Conservation (phyloP, 768 basidiomycete species). For the Auricularia auricula-judae region DNA sequence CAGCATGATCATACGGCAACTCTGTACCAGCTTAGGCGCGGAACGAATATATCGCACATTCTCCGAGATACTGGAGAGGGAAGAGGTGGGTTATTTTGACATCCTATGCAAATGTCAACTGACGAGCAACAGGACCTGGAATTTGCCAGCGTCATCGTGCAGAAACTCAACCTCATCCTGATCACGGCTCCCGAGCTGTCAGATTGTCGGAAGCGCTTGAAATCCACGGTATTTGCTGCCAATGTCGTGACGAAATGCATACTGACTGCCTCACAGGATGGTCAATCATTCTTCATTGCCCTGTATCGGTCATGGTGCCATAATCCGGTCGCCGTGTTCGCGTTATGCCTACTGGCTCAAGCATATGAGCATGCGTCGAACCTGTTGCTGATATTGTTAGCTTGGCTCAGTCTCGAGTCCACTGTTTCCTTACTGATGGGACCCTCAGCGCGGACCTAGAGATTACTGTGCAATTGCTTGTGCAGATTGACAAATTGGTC, state of each 20-base stretch:
- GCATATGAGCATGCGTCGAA: conserved; percentile 99
- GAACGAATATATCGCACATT: conserved; percentile 93
- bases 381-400: conserved; percentile 88
- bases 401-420: conserved; percentile 6
- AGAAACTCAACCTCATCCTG: conserved; percentile 92
- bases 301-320: conserved; percentile 98
- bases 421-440: background rate
- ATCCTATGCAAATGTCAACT: background rate
- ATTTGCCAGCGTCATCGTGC: conserved; percentile 94
- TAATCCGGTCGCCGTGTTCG: conserved; percentile 93
- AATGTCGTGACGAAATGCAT: background rate
- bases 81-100: conserved; percentile 54
- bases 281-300: conserved; percentile 87
- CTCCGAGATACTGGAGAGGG: conserved; percentile 95
- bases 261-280: conserved; percentile 46
- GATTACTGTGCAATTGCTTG: conserved; percentile 86
- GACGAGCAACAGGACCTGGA: conserved; percentile 68
- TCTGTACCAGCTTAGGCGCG: conserved; percentile 88
- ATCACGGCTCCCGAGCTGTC: conserved; percentile 94
- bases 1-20: conserved; percentile 88
- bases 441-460: conserved; percentile 79
- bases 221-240: conserved; percentile 60
- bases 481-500: conserved; percentile 95
- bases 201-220: conserved; percentile 86
- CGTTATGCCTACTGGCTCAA: conserved; percentile 90